Percentiles rank a stretch among this genome's conserved stretches.
Evolutionary conservation across 805 yeast genomes (phyloP).

Genomic region (Myxozyma udenii): DNA sequence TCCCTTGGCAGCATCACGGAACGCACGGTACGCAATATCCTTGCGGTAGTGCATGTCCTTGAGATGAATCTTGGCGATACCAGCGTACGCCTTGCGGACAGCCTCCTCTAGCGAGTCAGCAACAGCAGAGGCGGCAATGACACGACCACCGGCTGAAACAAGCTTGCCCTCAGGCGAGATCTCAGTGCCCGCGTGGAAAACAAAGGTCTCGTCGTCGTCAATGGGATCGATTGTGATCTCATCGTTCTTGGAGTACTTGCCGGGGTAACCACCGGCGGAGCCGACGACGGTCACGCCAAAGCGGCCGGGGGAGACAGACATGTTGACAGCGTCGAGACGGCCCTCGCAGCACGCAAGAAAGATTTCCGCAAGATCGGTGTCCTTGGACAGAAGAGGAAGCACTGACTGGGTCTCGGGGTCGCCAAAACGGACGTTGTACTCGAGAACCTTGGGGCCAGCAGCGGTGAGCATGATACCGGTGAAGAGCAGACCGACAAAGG

Average conservation of each 20-base stretch:
- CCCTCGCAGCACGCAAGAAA: conserved; percentile 93
- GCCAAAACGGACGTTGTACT: conserved; percentile 96
- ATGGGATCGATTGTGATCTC: conserved; percentile 57
- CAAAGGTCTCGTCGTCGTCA: conserved; percentile 52
- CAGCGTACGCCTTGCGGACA: conserved; percentile 79
- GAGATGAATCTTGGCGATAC: conserved; percentile 74
- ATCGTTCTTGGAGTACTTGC: conserved; percentile 79
- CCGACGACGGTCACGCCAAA: conserved; percentile 90
- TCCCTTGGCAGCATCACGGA: conserved; percentile 48
- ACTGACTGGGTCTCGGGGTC: conserved; percentile 99
- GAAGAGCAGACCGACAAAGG: conserved; percentile 92
- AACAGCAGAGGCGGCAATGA: conserved; percentile 87
- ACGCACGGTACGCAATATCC: conserved; percentile 93
- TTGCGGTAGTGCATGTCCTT: conserved; percentile 75
- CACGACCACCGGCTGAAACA: conserved; percentile 93
- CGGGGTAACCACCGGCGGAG: conserved; percentile 98
- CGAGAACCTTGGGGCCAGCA: conserved; percentile 90
- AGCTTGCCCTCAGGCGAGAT: conserved; percentile 51
- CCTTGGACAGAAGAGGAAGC: conserved; percentile 73
- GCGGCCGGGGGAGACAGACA: conserved; percentile 46
- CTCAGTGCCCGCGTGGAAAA: conserved; percentile 97
- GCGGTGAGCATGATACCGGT: conserved; percentile 90
- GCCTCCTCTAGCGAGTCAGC: conserved; percentile 74
- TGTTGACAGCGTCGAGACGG: conserved; percentile 77
- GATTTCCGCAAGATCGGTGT: conserved; percentile 89